These are phyloP conservation scores for Fistulina hepatica DNA, from an alignment of 1,284 basidiomycete genomes.

Conservation along the genomic window DNA sequence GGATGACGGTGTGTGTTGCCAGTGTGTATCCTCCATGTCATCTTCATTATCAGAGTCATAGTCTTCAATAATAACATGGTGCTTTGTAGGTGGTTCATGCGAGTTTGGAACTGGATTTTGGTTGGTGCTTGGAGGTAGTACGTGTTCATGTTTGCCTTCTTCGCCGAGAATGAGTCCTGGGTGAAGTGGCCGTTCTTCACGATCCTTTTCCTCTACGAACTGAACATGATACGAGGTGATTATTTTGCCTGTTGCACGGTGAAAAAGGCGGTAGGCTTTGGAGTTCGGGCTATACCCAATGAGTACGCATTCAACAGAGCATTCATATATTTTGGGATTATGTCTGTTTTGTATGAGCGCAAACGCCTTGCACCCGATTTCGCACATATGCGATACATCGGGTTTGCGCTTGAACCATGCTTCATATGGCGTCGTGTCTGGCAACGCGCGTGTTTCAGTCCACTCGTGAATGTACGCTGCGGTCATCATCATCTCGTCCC, in stretches of 20 bases:
- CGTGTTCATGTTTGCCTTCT: too few relatives aligned
- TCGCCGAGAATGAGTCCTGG: too few relatives aligned
- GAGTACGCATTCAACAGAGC: slow-evolving; percentile 12
- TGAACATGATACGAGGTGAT: slow-evolving; percentile 12
- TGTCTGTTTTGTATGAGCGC: slow-evolving; percentile 20
- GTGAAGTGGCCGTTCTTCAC: background rate
- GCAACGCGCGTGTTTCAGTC: slow-evolving; percentile 14
- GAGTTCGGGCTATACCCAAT: slow-evolving; percentile 12
- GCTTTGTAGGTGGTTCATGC: too few relatives aligned
- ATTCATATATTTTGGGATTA: slow-evolving; percentile 17
- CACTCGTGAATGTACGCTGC: slow-evolving; percentile 18
- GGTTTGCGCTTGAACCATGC: slow-evolving; percentile 18
- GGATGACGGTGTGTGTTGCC: background rate
- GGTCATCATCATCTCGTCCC: slow-evolving; percentile 22
- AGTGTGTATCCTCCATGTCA: background rate
- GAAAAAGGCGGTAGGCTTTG: slow-evolving; percentile 15
- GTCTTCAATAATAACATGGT: slow-evolving; percentile 1
- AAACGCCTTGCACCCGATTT: slow-evolving; percentile 23
- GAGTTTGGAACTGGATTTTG: too few relatives aligned
- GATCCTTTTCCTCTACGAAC: slow-evolving; percentile 14
- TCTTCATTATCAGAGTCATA: slow-evolving; percentile 1
- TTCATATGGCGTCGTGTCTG: slow-evolving; percentile 21
- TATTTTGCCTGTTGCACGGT: slow-evolving; percentile 6
- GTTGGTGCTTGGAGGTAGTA: too few relatives aligned
- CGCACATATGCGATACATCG: slow-evolving; percentile 21